Evolutionary conservation across 306 rosid genomes (phyloP), one percentile per base, ranked within the genome.

Genomic region (Quercus wislizeni): DNA sequence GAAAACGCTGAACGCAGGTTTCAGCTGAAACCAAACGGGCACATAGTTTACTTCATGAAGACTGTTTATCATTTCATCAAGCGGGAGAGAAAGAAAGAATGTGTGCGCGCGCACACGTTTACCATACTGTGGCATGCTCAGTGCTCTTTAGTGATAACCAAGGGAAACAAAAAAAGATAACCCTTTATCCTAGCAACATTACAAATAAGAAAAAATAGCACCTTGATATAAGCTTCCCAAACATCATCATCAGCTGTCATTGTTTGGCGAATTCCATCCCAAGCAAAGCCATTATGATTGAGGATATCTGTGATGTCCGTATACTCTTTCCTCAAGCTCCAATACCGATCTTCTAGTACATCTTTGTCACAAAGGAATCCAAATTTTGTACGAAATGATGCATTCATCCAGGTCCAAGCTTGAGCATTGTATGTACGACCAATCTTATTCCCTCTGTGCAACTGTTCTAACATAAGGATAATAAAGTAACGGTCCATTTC

Each of bases 371-470:
- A 33, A 33, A 33, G 38, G 38, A 33, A 33, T 33, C 38, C 38
- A 33, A 33, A 5, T 33, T 33, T 33, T 33, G 5, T 33, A 33
- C 38, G 5, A 33, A 33, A 33, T 33, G 38, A 0, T 0, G 38
- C 38, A 33, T 33, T 33, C 38, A 33, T 33, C 38, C 38, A 33
- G 38, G 38, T 33, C 38, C 38, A 33, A 33, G 38, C 38, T 33
- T 78, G 71, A 78, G 56, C 51, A 21, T 77, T 74, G 73, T 81
- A 86, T 6, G 72, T 74, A 70, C 52, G 63, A 73, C 85, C 74
- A 28, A 51, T 74, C 71, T 76, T 70, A 33, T 81, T 86, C 73
- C 81, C 82, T 73, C 83, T 81, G 55, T 76, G 79, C 77, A 84
- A 79, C 81, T 88, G 85, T 77, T 81, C 82, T 63, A 33, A 67